These are phyloP conservation scores for Tricholoma hemisulphureum DNA, from an alignment of 768 basidiomycete genomes.

Conservation along the genomic window DNA sequence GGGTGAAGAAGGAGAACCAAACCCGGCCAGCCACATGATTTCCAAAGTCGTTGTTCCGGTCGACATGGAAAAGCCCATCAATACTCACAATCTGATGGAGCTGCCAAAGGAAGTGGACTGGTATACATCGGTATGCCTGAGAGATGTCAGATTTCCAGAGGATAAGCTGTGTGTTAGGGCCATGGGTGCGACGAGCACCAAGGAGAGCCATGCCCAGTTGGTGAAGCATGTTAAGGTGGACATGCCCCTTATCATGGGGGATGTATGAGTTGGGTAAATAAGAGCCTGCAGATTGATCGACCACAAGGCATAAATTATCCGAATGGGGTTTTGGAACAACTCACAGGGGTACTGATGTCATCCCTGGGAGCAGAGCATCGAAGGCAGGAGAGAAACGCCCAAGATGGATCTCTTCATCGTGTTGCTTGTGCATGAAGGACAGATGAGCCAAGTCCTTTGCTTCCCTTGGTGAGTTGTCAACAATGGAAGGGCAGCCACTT, in stretches of 20 bases:
- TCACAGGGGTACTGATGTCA: slow-evolving; percentile 34
- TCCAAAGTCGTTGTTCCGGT: slow-evolving; percentile 26
- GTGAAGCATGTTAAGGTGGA: slow-evolving; percentile 10
- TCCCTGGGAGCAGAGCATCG: slow-evolving; percentile 29
- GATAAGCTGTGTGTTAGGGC: not conserved
- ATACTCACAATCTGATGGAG: slow-evolving; percentile 35
- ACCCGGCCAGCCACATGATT: slow-evolving; percentile 15
- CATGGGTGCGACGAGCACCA: not conserved
- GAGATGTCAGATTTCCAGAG: slow-evolving; percentile 38
- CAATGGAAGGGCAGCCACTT: not conserved
- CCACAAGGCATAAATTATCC: slow-evolving; percentile 33
- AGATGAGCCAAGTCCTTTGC: not conserved
- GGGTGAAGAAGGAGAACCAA: slow-evolving; percentile 30
- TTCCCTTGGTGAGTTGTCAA: not conserved
- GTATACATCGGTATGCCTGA: slow-evolving; percentile 35
- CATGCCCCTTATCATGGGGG: no score
- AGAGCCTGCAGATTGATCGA: slow-evolving; percentile 32
- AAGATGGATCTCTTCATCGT: slow-evolving; percentile 16
- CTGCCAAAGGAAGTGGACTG: slow-evolving; percentile 40
- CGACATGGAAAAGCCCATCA: slow-evolving; percentile 19
- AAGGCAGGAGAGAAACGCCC: slow-evolving; percentile 23
- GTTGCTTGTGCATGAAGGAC: slow-evolving; percentile 17
- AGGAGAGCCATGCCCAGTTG: slow-evolving; percentile 13
- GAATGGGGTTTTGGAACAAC: slow-evolving; percentile 32
- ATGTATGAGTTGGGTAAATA: slow-evolving; percentile 23